Evolutionary conservation across 306 rosid species (phyloP), one percentile per base, ranked within the genome.

Genomic region (Rubus idaeus): DNA sequence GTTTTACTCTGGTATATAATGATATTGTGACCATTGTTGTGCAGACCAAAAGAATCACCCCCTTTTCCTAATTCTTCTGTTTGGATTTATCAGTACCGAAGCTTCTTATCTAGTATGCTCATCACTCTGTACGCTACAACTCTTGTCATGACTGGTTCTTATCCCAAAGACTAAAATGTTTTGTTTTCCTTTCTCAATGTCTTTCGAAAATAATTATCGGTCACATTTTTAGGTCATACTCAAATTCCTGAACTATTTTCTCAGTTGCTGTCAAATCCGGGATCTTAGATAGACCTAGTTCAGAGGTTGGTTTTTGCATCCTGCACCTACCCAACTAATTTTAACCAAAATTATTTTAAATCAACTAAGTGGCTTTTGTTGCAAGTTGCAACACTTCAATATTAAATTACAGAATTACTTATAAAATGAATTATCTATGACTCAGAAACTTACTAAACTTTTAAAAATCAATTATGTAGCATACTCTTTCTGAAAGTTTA

Each of bases 1-100:
- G 35, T 30, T 37, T 3, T 26, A 23, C 8, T 35, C 47, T 50
- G 40, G 56, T 42, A 20, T 37, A 56, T 49, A 51, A 45, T 46
- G 30, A 68, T 37, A n/a, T 12, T 45, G 39, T 13, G 39, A 10
- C 52, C 30, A 18, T 86, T 83, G 68, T 23, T 50, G 50, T 84
- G 78, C 82, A 87, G 90, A 87, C 37, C 83, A 84, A 47, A 82
- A 80, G 51, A 87, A 87, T 80, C 69, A 80, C 68, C 75, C 35
- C 42, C 81, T 80, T 61, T 87, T 87, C 80, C 58, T 84, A 62
- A 71, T 82, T 77, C 88, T 87, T 78, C 78, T 87, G 56, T 10
- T 80, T 78, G 90, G 85, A 52, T 79, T 84, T 64, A 53, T 87
- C 45, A 45, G 73, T 60, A 75, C 82, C 2, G 87, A 87, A 72